Conservation (phyloP, 139 green algal genomes). For the Chlorella sorokiniana region DNA sequence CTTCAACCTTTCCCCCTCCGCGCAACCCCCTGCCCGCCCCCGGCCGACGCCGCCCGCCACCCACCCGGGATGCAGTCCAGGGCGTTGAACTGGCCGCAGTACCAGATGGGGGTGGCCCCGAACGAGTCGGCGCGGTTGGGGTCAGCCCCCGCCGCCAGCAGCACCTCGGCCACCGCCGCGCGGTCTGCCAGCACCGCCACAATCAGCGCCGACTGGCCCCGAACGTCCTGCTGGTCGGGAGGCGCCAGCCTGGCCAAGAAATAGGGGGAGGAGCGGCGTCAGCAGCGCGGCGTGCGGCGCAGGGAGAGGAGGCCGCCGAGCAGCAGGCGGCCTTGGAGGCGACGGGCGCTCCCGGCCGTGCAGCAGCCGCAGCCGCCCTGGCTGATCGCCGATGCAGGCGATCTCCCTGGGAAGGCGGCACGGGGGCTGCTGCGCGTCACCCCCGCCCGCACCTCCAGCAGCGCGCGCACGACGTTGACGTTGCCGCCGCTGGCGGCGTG, state of each 20-base stretch:
- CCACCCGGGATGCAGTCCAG: conserved; percentile 29
- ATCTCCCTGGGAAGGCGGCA: too few species aligned
- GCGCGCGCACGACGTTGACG: conserved; percentile 18
- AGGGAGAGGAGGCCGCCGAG: too few species aligned
- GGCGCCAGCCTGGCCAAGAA: conserved; percentile 14
- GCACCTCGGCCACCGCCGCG: conserved; percentile 22
- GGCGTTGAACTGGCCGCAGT: conserved; percentile 31
- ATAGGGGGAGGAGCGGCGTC: background rate
- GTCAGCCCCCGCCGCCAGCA: conserved; percentile 25
- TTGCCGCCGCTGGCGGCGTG: conserved; percentile 13
- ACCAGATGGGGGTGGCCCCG: conserved; percentile 30
- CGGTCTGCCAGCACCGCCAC: conserved; percentile 30
- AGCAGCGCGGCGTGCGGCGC: background rate
- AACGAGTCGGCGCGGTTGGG: conserved; percentile 21
- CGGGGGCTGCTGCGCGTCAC: background rate
- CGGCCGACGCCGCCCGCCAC: too few species aligned
- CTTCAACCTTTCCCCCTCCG: too few species aligned
- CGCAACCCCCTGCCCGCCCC: too few species aligned
- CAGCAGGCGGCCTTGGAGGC: too few species aligned
- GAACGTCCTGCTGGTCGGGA: conserved; percentile 28
- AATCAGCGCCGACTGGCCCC: conserved; percentile 23
- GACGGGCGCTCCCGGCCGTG: too few species aligned
- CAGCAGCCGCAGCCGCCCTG: too few species aligned
- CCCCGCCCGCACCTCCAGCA: conserved; percentile 7
- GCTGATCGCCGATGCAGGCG: too few species aligned